Evolutionary conservation across 129 eudicot species (phyloP).

Genomic region (Chrysanthemum lavandulifolium): DNA sequence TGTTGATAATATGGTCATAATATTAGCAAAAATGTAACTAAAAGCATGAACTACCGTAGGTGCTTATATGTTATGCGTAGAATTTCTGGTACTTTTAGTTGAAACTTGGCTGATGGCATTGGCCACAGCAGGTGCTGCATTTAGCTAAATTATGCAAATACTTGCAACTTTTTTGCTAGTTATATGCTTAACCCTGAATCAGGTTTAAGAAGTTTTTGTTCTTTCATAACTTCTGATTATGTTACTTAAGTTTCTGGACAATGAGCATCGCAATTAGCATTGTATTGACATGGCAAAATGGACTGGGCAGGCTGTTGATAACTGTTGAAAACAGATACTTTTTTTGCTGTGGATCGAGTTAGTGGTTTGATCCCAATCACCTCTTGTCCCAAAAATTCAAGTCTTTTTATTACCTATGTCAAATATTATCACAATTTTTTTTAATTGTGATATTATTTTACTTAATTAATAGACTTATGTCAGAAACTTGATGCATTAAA

Average conservation of each 20-base stretch:
- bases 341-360: too few species aligned
- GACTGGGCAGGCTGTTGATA: too few species aligned
- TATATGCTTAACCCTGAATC: background rate
- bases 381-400: too few species aligned
- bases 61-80: background rate
- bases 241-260: background rate
- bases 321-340: too few species aligned
- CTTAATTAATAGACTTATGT: too few species aligned
- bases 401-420: too few species aligned
- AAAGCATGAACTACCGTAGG: background rate
- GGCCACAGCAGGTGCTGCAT: background rate
- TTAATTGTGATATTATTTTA: too few species aligned
- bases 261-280: too few species aligned
- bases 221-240: background rate
- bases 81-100: background rate
- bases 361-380: too few species aligned
- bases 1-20: conserved; percentile 16
- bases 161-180: background rate
- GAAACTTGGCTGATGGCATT: conserved; percentile 1
- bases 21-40: background rate
- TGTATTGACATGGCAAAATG: too few species aligned
- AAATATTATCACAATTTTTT: too few species aligned
- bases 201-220: background rate
- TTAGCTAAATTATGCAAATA: conserved; percentile 9
- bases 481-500: too few species aligned